These are phyloP conservation scores for Thoreauomyces humboldtii DNA, from an alignment of 192 early-diverging fungal species.

Conservation along the genomic window DNA sequence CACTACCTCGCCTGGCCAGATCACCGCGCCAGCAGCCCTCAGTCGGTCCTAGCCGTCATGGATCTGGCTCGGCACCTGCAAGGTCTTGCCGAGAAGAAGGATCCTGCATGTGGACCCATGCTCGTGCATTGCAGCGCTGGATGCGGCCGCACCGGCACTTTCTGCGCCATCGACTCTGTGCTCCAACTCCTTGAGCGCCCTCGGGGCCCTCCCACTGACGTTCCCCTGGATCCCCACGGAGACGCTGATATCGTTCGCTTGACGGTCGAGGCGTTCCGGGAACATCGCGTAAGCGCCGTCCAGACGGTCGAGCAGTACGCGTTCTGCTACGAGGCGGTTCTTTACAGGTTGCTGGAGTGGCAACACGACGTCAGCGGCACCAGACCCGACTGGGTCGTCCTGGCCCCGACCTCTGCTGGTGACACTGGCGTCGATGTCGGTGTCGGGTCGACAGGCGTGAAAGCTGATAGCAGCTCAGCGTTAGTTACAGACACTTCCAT, in stretches of 20 bases:
- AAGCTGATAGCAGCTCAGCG: no score
- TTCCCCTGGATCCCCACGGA: not conserved
- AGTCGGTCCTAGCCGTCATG: slow-evolving; percentile 37
- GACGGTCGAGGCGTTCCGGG: slow-evolving; percentile 42
- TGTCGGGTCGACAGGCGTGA: no score
- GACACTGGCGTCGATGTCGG: no score
- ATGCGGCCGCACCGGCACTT: slow-evolving; percentile 57
- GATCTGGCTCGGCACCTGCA: slow-evolving; percentile 45
- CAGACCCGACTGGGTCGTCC: slow-evolving; percentile 5
- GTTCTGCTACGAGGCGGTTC: slow-evolving; percentile 57
- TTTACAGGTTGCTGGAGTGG: slow-evolving; percentile 44
- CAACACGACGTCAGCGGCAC: slow-evolving; percentile 12
- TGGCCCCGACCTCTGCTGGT: slow-evolving; percentile 2
- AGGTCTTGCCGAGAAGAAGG: slow-evolving; percentile 8
- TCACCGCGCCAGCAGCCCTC: slow-evolving; percentile 55
- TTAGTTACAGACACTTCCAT: no score
- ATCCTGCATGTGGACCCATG: slow-evolving; percentile 39
- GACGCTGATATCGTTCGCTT: slow-evolving; percentile 16
- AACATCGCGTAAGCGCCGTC: slow-evolving; percentile 49
- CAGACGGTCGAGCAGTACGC: slow-evolving; percentile 58
- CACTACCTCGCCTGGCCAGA: slow-evolving; percentile 85
- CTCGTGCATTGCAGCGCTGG: slow-evolving; percentile 60
- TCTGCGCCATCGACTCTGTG: slow-evolving; percentile 46
- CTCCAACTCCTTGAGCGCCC: slow-evolving; percentile 30
- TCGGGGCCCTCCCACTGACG: not conserved